Percentiles rank a stretch among this genome's conserved stretches.
Conservation (phyloP, 805 yeast genomes). For the Starmerella sp. region DNA sequence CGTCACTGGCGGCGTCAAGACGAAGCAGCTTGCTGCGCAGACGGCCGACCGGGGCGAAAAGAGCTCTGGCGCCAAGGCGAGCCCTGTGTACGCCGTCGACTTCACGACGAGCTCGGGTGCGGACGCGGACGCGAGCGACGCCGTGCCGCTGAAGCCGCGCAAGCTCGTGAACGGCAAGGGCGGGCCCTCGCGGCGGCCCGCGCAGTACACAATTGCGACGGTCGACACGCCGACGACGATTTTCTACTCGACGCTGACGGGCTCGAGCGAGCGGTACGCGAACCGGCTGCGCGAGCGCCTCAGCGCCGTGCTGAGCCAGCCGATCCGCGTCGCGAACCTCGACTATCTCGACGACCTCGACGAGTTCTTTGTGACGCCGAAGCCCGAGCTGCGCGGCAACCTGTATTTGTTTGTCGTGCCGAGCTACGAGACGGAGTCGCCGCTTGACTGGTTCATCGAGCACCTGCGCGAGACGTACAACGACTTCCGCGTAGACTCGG, state of each 20-base stretch:
- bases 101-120: conserved; percentile 9
- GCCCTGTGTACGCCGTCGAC: conserved; percentile 14
- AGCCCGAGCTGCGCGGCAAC: conserved; percentile 18
- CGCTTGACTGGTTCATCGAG: conserved; percentile 77
- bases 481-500: conserved; percentile 77
- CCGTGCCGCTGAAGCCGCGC: conserved; percentile 11
- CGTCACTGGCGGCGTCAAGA: not conserved
- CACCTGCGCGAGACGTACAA: conserved; percentile 67
- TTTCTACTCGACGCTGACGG: conserved; percentile 79
- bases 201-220: conserved; percentile 1
- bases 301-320: conserved; percentile 25
- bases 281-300: conserved; percentile 35
- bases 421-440: conserved; percentile 86
- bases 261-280: conserved; percentile 67
- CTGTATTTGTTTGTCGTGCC: conserved; percentile 71
- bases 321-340: conserved; percentile 50
- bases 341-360: conserved; percentile 82
- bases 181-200: not conserved
- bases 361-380: conserved; percentile 63
- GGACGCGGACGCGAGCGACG: not conserved
- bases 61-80: too few species aligned
- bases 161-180: conserved; percentile 7
- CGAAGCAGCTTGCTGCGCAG: not conserved
- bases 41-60: not conserved
- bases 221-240: conserved; percentile 25